phyloP scores from a whole-genome alignment of 495 filamentous ascomycete genomes.

The Rostrohypoxylon terebratum region DNA sequence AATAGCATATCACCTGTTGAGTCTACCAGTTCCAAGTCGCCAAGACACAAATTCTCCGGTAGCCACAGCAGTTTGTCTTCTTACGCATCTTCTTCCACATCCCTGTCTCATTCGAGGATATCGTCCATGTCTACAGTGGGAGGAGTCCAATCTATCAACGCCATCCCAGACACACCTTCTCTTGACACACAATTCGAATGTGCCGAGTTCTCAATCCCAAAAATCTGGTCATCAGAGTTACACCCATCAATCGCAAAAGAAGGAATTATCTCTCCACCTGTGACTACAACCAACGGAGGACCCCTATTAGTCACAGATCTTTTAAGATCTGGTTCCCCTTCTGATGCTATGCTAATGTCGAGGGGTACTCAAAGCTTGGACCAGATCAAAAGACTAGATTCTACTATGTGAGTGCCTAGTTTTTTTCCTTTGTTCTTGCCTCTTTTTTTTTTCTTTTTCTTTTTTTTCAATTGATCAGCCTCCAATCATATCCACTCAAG shows the following conservation, averaged over 20 bases:
- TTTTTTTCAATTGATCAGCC: background rate
- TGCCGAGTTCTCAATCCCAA: constrained; percentile 19
- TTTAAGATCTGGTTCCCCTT: constrained; percentile 27
- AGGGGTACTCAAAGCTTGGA: constrained; percentile 17
- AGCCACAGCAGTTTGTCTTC: constrained; percentile 56
- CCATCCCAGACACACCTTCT: constrained; percentile 19
- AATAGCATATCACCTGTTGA: constrained; percentile 47
- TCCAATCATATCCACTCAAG: background rate
- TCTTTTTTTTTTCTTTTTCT: background rate
- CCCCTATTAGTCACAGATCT: constrained; percentile 4
- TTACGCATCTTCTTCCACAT: constrained; percentile 52
- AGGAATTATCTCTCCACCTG: constrained; percentile 19
- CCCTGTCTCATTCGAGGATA: constrained; percentile 54
- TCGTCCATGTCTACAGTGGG: constrained; percentile 57
- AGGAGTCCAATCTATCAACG: constrained; percentile 42
- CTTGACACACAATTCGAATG: constrained; percentile 29
- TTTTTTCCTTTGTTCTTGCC: no score
- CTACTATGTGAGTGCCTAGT: constrained; percentile 28
- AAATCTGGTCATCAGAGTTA: constrained; percentile 19
- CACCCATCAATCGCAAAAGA: constrained; percentile 23
- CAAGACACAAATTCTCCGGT: constrained; percentile 56
- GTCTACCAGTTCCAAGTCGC: constrained; percentile 49
- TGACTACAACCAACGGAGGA: constrained; percentile 8
- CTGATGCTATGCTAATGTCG: constrained; percentile 38
- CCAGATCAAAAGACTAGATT: constrained; percentile 22